phyloP scores from a whole-genome alignment of 306 rosid species.

The Herpetospermum pedunculosum region DNA sequence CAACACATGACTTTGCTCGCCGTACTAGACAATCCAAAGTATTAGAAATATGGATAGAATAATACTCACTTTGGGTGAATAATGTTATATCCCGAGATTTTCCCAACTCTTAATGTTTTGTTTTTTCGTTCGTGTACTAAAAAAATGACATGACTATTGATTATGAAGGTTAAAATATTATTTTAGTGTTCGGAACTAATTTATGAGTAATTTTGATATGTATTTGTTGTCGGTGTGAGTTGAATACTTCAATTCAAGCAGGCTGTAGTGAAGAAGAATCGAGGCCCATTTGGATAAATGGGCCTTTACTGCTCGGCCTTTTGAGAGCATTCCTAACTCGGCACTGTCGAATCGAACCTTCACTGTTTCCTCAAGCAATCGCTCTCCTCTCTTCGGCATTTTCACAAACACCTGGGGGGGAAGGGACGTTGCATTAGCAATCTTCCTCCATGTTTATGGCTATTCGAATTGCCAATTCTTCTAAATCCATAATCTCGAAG shows the following conservation, averaged over 20 bases:
- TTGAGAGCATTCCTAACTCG: background rate
- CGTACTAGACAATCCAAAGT: no score
- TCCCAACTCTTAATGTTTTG: no score
- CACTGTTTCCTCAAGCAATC: background rate
- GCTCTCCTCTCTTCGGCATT: background rate
- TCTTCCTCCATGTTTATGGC: background rate
- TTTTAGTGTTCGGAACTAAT: no score
- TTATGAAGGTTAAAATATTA: no score
- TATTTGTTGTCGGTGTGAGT: no score
- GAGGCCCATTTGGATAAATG: background rate
- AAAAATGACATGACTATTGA: no score
- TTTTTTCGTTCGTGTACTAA: no score
- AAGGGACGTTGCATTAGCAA: background rate
- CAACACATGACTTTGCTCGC: no score
- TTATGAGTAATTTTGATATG: no score
- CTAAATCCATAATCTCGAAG: background rate
- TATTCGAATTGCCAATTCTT: background rate
- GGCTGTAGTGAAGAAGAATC: background rate
- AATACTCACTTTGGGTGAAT: no score
- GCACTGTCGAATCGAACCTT: background rate
- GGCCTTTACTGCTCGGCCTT: background rate
- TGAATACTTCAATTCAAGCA: background rate
- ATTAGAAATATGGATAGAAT: no score
- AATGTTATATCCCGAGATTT: no score
- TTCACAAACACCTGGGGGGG: background rate